phyloP scores from a whole-genome alignment of 2,329 filamentous ascomycete genomes.

The Ilyonectria robusta region DNA sequence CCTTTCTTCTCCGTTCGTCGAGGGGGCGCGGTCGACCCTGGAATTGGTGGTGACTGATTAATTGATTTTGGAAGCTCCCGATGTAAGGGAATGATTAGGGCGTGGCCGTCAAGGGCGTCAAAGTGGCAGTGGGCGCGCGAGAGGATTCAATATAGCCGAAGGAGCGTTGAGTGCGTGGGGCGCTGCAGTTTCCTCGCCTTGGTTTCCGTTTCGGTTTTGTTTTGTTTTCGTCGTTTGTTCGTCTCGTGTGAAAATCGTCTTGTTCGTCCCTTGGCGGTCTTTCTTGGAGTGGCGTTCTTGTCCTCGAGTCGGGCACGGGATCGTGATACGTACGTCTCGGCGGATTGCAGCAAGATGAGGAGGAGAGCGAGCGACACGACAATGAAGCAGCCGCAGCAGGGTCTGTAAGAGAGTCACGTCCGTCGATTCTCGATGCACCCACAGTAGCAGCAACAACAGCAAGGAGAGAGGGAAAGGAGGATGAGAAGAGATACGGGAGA shows the following conservation, averaged over 20 bases:
- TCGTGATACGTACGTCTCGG: slow-evolving; percentile 17
- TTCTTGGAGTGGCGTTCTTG: slow-evolving; percentile 13
- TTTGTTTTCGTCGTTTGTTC: slow-evolving; percentile 27
- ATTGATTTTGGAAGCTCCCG: slow-evolving; percentile 21
- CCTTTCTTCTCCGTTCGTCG: slow-evolving; percentile 21
- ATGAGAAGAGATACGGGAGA: slow-evolving; percentile 14
- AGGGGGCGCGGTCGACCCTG: slow-evolving; percentile 29
- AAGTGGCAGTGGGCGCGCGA: slow-evolving; percentile 14
- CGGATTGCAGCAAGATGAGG: slow-evolving; percentile 4
- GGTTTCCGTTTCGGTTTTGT: slow-evolving; percentile 21
- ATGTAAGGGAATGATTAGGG: slow-evolving; percentile 34
- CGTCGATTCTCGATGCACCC: slow-evolving; percentile 23
- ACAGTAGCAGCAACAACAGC: slow-evolving; percentile 5
- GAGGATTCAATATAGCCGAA: slow-evolving; percentile 28
- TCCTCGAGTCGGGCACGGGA: slow-evolving; percentile 14
- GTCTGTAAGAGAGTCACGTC: slow-evolving; percentile 19
- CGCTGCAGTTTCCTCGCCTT: slow-evolving; percentile 23
- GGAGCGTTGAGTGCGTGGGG: slow-evolving; percentile 26
- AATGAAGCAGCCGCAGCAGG: slow-evolving; percentile 11
- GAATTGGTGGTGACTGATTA: slow-evolving; percentile 30
- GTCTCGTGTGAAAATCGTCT: slow-evolving; percentile 33
- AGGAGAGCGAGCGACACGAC: slow-evolving; percentile 29
- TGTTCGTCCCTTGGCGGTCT: slow-evolving; percentile 31
- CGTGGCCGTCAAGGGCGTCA: slow-evolving; percentile 20
- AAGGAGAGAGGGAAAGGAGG: slow-evolving; percentile 9